Base-by-base conservation (phyloP, 768 basidiomycete genomes). In the Suillus brevipes region DNA sequence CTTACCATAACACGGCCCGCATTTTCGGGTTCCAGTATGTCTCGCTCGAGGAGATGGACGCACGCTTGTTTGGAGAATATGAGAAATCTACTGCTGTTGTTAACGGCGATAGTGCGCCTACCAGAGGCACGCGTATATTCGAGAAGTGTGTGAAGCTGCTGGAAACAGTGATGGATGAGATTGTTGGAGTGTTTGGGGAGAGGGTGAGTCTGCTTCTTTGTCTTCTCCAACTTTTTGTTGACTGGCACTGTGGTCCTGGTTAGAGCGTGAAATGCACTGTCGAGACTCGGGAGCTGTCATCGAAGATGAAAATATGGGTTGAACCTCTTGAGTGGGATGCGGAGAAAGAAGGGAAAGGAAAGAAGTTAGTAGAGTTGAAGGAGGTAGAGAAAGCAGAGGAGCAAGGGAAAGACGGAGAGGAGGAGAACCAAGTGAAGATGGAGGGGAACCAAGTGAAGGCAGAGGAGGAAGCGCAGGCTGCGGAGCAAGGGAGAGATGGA, bases 1-100 rank as follows among this genome's bases (percentile, higher is more conserved):
- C 93, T 25, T 94, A 92, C 72, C 92, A 94, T 72, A 97, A 97
- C 67, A 96, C 93, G 0, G 85, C 86, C 8, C 84, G 85, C 20
- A 85, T 97, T 59, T 95, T 95, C 70, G 97, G 97, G 1, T 98
- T 98, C 81, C 94, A 98, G 75, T 99, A 99, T 72, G 78, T 97
- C 37, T 85, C 95, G 1, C 78, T 97, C 53, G 81, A 84, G 53
- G 94, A 97, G 73, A 94, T 99, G 90, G 97, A 99, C 67, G 80
- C 84, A 49, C 83, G 85, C 18, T 74, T 98, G 1, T 96, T 89
- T 70, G 95, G 95, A 0, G 34, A 66, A 2, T 64, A 65, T 5
- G 62, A 62, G 7, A 42, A 59, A 18, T 73, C 72, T 5, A 70
- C 74, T 8, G 85, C 81, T 6, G 16, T 2, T 28, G 38, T 18